phyloP scores from a whole-genome alignment of 495 filamentous ascomycete genomes.

The Evernia prunastri region DNA sequence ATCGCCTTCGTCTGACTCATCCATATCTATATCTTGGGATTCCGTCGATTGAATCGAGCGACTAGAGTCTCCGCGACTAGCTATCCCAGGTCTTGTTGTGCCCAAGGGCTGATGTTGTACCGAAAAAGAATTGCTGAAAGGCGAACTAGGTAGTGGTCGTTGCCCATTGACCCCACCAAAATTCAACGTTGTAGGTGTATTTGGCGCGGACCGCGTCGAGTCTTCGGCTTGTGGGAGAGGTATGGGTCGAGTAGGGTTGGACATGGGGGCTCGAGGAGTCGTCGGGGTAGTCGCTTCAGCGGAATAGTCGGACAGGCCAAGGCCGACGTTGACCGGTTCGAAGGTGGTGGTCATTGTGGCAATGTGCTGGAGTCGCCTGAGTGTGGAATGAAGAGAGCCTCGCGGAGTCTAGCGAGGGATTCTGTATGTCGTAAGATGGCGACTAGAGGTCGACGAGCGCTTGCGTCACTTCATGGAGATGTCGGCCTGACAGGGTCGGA shows the following conservation, averaged over 20 bases:
- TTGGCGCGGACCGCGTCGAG: constrained; percentile 37
- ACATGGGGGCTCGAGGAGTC: constrained; percentile 52
- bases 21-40: constrained; percentile 71
- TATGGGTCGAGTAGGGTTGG: constrained; percentile 35
- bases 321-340: constrained; percentile 69
- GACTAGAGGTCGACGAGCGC: constrained; percentile 13
- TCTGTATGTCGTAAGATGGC: constrained; percentile 29
- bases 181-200: constrained; percentile 57
- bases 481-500: constrained; percentile 1
- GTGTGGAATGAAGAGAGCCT: not conserved
- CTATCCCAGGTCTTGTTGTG: constrained; percentile 33
- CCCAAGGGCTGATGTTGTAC: constrained; percentile 36
- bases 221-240: constrained; percentile 32
- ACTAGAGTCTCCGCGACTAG: constrained; percentile 55
- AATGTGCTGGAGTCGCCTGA: constrained; percentile 3
- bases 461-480: constrained; percentile 10
- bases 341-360: constrained; percentile 53
- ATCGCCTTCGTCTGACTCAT: constrained; percentile 64
- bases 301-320: constrained; percentile 48
- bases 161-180: constrained; percentile 53
- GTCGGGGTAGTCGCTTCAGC: constrained; percentile 56
- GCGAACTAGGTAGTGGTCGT: constrained; percentile 53
- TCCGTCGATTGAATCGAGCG: constrained; percentile 56
- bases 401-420: constrained; percentile 32
- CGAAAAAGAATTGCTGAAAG: constrained; percentile 48